Conservation (phyloP, 2,329 filamentous ascomycete species). For the Penicillium sp. region DNA sequence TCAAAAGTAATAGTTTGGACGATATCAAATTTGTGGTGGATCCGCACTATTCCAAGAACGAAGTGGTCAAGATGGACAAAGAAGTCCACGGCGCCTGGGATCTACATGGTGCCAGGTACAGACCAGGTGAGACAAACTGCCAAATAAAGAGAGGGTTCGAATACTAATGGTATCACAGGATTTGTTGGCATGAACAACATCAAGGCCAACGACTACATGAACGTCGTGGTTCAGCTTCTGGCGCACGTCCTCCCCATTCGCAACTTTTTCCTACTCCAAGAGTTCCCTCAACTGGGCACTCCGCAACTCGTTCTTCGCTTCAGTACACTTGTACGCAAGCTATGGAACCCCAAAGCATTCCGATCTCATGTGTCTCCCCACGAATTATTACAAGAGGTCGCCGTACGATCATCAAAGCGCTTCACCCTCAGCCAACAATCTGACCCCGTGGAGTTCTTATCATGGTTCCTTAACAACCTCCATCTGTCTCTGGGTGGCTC, state of each 20-base stretch:
- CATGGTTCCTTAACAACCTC: conserved; percentile 96
- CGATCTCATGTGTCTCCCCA: conserved; percentile 96
- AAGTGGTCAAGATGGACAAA: conserved; percentile 78
- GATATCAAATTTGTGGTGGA: conserved; percentile 99
- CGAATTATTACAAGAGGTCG: conserved; percentile 93
- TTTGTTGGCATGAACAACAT: conserved; percentile 99
- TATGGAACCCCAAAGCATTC: conserved; percentile 97
- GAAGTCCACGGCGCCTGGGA: conserved; percentile 66
- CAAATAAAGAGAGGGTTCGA: neutral
- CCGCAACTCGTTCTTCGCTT: conserved; percentile 86
- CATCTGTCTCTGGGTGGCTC: conserved; percentile 89
- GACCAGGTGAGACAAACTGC: conserved; percentile 58
- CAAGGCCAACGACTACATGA: conserved; percentile 98
- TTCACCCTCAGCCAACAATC: conserved; percentile 90
- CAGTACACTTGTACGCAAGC: conserved; percentile 87
- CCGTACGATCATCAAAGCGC: conserved; percentile 83
- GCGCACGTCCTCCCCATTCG: conserved; percentile 86
- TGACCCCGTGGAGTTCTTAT: conserved; percentile 93
- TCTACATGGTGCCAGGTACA: conserved; percentile 79
- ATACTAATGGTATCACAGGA: conserved; percentile 41
- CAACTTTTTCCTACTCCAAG: conserved; percentile 87
- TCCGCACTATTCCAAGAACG: conserved; percentile 75
- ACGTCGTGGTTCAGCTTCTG: conserved; percentile 88
- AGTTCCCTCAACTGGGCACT: conserved; percentile 62
- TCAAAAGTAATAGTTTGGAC: conserved; percentile 88